A percentile compares a stretch with the other conserved stretches of the same genome.
Evolutionary conservation across 163 green algal species (phyloP).

Genomic region (Volvox carteri): DNA sequence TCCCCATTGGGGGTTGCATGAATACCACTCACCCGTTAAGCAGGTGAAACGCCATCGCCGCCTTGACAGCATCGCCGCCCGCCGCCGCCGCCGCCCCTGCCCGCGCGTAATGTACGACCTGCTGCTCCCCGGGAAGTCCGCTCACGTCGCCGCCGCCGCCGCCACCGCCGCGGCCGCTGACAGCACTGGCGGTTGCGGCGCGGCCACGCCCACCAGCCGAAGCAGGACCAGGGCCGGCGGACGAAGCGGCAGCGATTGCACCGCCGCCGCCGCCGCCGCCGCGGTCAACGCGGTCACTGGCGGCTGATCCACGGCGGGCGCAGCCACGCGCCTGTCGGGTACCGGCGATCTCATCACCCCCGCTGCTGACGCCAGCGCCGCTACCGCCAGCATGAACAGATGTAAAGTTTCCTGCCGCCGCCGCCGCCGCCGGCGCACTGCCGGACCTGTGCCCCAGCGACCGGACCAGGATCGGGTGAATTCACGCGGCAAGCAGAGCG

Average conservation of each 20-base stretch:
- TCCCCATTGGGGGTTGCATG: too few species aligned
- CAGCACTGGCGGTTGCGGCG: neutral
- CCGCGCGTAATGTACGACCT: constrained; percentile 28
- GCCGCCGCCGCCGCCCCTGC: neutral
- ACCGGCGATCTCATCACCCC: neutral
- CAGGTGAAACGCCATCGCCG: constrained; percentile 41
- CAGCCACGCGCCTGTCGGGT: too few species aligned
- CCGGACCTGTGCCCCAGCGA: neutral
- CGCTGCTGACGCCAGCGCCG: neutral
- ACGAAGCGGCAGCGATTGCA: neutral
- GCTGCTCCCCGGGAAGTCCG: constrained; percentile 7
- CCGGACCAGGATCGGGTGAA: too few species aligned
- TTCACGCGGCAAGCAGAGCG: too few species aligned
- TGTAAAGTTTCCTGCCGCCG: neutral
- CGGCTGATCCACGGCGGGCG: too few species aligned
- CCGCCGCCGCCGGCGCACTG: neutral
- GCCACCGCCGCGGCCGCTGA: neutral
- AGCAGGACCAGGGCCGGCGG: too few species aligned
- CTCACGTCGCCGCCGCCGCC: neutral
- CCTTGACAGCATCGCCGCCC: neutral
- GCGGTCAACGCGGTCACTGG: too few species aligned
- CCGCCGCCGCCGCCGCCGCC: neutral
- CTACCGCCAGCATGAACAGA: neutral
- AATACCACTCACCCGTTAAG: constrained; percentile 41
- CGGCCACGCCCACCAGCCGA: too few species aligned